Evolutionary conservation across 2,329 filamentous ascomycete species (phyloP), one percentile per base, ranked within the genome.

Genomic region (Sclerotinia nivalis): DNA sequence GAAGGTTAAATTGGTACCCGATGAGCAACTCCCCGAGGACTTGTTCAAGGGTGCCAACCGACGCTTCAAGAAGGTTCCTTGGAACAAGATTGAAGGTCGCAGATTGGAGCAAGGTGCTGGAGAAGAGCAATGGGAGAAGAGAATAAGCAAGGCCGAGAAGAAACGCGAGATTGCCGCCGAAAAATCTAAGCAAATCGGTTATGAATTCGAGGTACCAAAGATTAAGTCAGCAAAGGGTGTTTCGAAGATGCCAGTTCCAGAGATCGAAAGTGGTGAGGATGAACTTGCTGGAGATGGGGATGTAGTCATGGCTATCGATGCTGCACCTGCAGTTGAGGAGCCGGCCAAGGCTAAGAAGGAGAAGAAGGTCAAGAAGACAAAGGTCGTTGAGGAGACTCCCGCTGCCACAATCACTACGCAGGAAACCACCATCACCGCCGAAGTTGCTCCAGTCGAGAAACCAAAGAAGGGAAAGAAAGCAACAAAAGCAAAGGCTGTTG

Each of bases 41-140:
- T 83, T 97, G 67, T 98, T 93, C 88, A 93, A 96, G 82, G 93
- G 93, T 50, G 93, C 93, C 77, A 95, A 96, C 81, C 89, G 88
- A 77, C 91, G 94, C 69, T 97, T 96, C 86, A 97, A 97, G 85
- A 86, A 86, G 72, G 89, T 95, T 18, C 95, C 96, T 28, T 91
- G 92, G 85, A 96, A 93, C 82, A 92, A 92, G 82, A 91, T 98
- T 79, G 91, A 91, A 71, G 92, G 92, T 64, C 85, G 88, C 75
- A 86, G 88, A 75, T 85, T 98, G 74, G 88, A 90, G 76, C 88
- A 90, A 78, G 91, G 92, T 55, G 86, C 88, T 74, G 88, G 90
- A 28, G 88, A 93, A 77, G 87, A 90, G 49, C 84, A 84, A n/a
- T 99, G 96, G 96, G 84, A 89, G 71, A 87, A 87, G 82, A 91